Conservation (phyloP, 2,329 filamentous ascomycete species). For the Cladosporium sp. region DNA sequence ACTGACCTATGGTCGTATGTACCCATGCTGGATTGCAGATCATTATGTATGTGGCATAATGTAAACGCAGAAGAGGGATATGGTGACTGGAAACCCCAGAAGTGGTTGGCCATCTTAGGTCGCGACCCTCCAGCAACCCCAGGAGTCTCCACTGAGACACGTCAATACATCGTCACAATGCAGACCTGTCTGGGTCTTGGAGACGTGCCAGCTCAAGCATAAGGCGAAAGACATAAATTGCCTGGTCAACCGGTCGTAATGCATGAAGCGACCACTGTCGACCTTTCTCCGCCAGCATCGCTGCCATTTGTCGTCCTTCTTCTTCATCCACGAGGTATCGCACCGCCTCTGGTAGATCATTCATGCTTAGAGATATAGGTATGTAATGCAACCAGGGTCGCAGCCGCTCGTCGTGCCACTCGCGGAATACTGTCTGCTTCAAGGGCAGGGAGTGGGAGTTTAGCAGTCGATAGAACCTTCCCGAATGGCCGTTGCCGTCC, state of each 20-base stretch:
- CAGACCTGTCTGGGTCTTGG: neutral
- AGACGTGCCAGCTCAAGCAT: neutral
- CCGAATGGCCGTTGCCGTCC: constrained; percentile 42
- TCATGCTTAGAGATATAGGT: neutral
- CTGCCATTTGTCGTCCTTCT: neutral
- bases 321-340: neutral
- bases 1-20: too few species aligned
- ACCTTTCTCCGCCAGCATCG: neutral
- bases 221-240: neutral
- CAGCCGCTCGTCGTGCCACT: neutral
- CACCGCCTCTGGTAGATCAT: neutral
- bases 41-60: too few species aligned
- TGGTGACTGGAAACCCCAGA: too few species aligned
- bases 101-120: too few species aligned
- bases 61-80: too few species aligned
- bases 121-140: too few species aligned
- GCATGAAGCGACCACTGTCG: neutral
- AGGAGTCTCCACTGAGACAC: too few species aligned
- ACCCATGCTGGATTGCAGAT: too few species aligned
- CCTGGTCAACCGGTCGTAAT: neutral
- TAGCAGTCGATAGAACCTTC: constrained; percentile 54
- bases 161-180: neutral
- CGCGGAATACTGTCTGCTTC: constrained; percentile 38
- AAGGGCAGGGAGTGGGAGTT: constrained; percentile 50
- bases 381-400: neutral